Base-by-base conservation (phyloP, 2,329 filamentous ascomycete species). In the Meredithiella fracta region DNA sequence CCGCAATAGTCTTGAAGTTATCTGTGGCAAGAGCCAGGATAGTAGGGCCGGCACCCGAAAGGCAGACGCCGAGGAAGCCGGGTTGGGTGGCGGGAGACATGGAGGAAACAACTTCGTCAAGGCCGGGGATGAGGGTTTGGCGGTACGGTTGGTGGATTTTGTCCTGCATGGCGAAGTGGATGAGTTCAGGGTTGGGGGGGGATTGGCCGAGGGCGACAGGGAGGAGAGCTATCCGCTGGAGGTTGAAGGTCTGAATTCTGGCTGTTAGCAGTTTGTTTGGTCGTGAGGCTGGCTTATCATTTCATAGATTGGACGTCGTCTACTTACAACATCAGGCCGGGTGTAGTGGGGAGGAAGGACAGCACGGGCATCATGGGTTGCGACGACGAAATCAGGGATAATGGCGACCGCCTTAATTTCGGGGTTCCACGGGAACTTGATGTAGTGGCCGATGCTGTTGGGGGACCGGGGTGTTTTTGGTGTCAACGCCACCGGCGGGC, bases 91-190 rank as follows among this genome's bases (percentile, higher is more conserved):
- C 78, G 26, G 91, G 92, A 9, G 86, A 95, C 73, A 97, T 90
- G 59, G 85, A 91, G 67, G 88, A 80, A 54, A 98, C 80, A 55
- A 98, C 91, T 66, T 95, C 85, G 15, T 86, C 85, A 57, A 98
- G 76, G 0, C 91, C 92, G 1, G 92, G 92, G 62, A 98, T 94
- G 60, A 98, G 78, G 1, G 79, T 84, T 70, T 92, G 84, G 55
- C 92, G 84, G 73, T 98, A 97, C 47, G 89, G 92, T 70, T 98
- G 92, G 72, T 98, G 92, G 59, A 98, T 81, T 70, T 90, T 94
- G 73, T 98, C 92, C 71, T 97, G 92, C 92, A 98, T 98, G 50
- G 90, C 91, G 51, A 94, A 82, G 72, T 94, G 94, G 67, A 98
- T 98, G 69, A 94, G 84, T 63, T 94, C 84, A 22, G 92, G 84